Evolutionary conservation across 257 asterid species (phyloP), one percentile per base, ranked within the genome.

Genomic region (Rhazya stricta): DNA sequence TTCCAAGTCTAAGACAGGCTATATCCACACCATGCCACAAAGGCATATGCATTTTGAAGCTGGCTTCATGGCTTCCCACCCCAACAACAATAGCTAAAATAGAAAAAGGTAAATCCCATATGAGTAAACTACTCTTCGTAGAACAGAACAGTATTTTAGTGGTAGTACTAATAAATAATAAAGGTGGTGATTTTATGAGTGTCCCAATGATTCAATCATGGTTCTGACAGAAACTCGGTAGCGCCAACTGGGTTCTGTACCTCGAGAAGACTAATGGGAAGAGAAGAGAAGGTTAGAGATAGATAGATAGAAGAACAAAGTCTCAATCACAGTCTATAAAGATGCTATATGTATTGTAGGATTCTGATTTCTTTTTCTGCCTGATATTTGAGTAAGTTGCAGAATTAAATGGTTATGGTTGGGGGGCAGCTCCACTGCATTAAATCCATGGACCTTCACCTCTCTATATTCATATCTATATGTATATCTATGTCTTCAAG

Each of bases 151-250:
- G 58, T 51, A 50, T 16, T n/a, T n/a, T 16, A 16, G 32, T 18
- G 34, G 3, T 8, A 41, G 12, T 68, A 27, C 6, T 25, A 45
- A 23, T 76, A 11, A 77, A 36, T 51, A 73, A 50, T 75, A 66
- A 15, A 42, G 60, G 8, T 63, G 48, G 54, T 46, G 51, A 73
- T 67, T 68, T 9, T 53, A 46, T 65, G 79, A 62, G 75, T 61
- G 75, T 77, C 81, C 85, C 86, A 81, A 81, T 71, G 68, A 84
- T 77, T 74, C 77, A 78, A 72, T 76, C 81, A 79, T 72, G 29
- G 72, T 46, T 54, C 48, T 76, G 77, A 68, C 74, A 68, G n/a
- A 57, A 67, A 60, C 67, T 19, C 75, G 60, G 71, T 43, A 60
- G 67, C 65, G 82, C 67, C 82, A 81, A 81, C 82, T 78, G 78